Percentiles rank a stretch among this genome's conserved stretches.
phyloP scores from a whole-genome alignment of 495 filamentous ascomycete species.

The Saxophila tyrrhenica region DNA sequence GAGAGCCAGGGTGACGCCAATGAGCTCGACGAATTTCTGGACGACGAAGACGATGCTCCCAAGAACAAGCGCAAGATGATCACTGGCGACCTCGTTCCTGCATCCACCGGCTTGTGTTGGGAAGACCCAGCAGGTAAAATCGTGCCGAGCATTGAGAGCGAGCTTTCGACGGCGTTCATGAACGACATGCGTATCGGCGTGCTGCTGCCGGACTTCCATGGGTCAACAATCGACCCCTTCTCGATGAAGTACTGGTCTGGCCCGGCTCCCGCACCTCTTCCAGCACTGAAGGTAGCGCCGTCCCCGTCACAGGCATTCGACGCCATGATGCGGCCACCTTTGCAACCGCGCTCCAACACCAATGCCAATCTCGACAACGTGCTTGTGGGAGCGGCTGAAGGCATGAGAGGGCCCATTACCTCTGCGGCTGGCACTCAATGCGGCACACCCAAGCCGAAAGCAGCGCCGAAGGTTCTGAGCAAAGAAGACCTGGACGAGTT shows the following conservation, averaged over 20 bases:
- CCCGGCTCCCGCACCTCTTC: constrained; percentile 6
- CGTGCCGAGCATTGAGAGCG: constrained; percentile 31
- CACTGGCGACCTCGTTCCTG: constrained; percentile 62
- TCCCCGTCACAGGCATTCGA: constrained; percentile 3
- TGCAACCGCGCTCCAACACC: constrained; percentile 19
- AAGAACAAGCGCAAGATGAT: constrained; percentile 35
- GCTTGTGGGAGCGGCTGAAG: constrained; percentile 8
- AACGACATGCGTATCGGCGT: constrained; percentile 10
- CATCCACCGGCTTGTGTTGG: constrained; percentile 71
- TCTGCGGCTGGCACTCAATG: constrained; percentile 1
- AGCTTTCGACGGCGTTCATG: constrained; percentile 39
- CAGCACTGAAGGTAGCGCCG: background rate
- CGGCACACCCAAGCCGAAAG: constrained; percentile 7
- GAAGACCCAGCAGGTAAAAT: constrained; percentile 43
- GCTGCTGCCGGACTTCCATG: constrained; percentile 24
- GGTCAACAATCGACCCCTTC: constrained; percentile 69
- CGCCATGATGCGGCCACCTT: constrained; percentile 28
- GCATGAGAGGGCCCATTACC: constrained; percentile 19
- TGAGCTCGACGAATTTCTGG: constrained; percentile 65
- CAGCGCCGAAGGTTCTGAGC: constrained; percentile 38
- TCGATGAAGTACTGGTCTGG: constrained; percentile 67
- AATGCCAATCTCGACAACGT: constrained; percentile 4
- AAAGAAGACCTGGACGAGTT: constrained; percentile 59
- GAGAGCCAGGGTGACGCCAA: constrained; percentile 50
- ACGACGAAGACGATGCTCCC: constrained; percentile 44